Evolutionary conservation across 2,329 filamentous ascomycete species (phyloP).

Genomic region (Diaporthe nobilis): DNA sequence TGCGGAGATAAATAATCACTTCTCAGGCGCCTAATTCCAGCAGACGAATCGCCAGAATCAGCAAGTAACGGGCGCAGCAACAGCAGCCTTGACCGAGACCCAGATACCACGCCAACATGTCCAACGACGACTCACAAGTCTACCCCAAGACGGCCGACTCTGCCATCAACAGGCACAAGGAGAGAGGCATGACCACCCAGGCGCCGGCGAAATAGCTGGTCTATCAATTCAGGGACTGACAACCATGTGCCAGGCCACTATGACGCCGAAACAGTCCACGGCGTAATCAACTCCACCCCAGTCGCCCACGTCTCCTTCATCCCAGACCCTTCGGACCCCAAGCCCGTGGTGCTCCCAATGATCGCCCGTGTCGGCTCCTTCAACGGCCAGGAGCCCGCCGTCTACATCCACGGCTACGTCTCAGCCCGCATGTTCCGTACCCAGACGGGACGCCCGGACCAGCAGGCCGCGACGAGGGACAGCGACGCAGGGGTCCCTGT

Average conservation of each 20-base stretch:
- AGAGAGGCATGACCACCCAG: slow-evolving; percentile 31
- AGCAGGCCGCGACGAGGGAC: slow-evolving; percentile 11
- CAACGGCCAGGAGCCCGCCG: slow-evolving; percentile 74
- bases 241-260: slow-evolving; percentile 72
- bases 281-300: slow-evolving; percentile 80
- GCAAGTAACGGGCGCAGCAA: not conserved
- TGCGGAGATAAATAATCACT: slow-evolving; percentile 20
- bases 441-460: slow-evolving; percentile 53
- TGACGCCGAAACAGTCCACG: slow-evolving; percentile 77
- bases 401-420: slow-evolving; percentile 90
- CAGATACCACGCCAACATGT: slow-evolving; percentile 15
- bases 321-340: slow-evolving; percentile 70
- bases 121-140: slow-evolving; percentile 6
- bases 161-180: slow-evolving; percentile 42
- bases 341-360: slow-evolving; percentile 86
- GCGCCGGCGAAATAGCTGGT: too few relatives aligned
- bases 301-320: slow-evolving; percentile 87
- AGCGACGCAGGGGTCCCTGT: slow-evolving; percentile 72
- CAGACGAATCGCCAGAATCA: not conserved
- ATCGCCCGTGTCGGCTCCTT: slow-evolving; percentile 87
- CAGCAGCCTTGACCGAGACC: not conserved
- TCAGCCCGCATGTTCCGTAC: slow-evolving; percentile 82
- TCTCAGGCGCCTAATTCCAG: not conserved
- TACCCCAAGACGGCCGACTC: slow-evolving; percentile 39
- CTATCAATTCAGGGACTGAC: not conserved